Percentiles rank a stretch among this genome's conserved stretches.
phyloP scores from a whole-genome alignment of 2,329 filamentous ascomycete species.

The Aspergillus sp. region DNA sequence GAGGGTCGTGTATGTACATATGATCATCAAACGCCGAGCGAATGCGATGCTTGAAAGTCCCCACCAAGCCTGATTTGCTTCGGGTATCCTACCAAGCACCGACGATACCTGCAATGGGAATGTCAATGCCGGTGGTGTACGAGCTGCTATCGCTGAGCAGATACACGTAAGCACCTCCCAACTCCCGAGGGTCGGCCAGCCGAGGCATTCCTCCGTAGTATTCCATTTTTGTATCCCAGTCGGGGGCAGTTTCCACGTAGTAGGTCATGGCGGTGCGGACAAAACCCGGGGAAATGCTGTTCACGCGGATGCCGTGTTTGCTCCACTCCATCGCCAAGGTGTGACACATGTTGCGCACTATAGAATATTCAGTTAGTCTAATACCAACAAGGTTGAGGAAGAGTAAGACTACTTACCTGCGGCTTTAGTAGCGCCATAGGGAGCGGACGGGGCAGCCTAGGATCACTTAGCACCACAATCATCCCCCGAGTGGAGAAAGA shows the following conservation, averaged over 20 bases:
- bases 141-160: conserved; percentile 51
- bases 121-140: conserved; percentile 42
- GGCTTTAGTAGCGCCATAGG: conserved; percentile 51
- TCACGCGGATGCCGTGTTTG: conserved; percentile 42
- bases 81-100: conserved; percentile 27
- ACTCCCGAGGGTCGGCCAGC: conserved; percentile 55
- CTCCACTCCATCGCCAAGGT: conserved; percentile 53
- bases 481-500: accelerated
- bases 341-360: conserved; percentile 31
- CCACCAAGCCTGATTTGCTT: not conserved
- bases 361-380: not conserved
- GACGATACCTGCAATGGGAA: conserved; percentile 43
- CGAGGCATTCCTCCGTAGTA: conserved; percentile 61
- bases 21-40: not conserved
- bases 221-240: conserved; percentile 60
- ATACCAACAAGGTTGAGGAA: not conserved
- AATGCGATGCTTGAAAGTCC: not conserved
- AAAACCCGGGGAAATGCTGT: conserved; percentile 51
- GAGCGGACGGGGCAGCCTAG: conserved; percentile 52
- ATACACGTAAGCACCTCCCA: conserved; percentile 60
- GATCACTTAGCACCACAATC: not conserved
- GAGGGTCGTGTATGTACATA: not conserved
- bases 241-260: conserved; percentile 54
- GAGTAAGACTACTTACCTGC: conserved; percentile 27
- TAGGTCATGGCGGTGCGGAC: conserved; percentile 51